These are phyloP conservation scores for Cyberlindnera euphorbiae DNA, from an alignment of 805 yeast species.

Conservation along the genomic window DNA sequence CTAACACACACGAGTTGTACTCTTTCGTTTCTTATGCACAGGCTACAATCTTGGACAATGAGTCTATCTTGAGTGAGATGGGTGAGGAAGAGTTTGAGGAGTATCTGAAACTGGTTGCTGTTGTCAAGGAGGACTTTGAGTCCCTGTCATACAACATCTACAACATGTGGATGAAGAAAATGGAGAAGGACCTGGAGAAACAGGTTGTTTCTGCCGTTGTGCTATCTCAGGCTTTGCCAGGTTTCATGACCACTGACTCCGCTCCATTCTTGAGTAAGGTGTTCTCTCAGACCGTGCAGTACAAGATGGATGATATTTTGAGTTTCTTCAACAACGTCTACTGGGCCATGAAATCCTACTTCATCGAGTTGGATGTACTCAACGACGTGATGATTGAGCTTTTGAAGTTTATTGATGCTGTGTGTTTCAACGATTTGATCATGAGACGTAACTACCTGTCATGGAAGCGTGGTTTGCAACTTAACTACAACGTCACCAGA, in stretches of 20 bases:
- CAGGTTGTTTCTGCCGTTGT: constrained; percentile 95
- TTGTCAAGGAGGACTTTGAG: constrained; percentile 91
- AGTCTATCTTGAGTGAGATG: constrained; percentile 74
- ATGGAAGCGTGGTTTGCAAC: constrained; percentile 97
- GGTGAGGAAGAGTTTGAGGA: constrained; percentile 86
- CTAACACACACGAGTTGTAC: constrained; percentile 91
- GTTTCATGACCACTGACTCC: constrained; percentile 83
- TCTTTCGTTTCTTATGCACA: constrained; percentile 95
- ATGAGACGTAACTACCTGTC: constrained; percentile 92
- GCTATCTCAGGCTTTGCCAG: constrained; percentile 91
- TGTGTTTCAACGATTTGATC: constrained; percentile 90
- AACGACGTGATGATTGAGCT: constrained; percentile 81
- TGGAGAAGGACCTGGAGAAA: constrained; percentile 86
- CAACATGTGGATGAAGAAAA: constrained; percentile 94
- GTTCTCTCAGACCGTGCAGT: constrained; percentile 64
- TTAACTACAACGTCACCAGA: constrained; percentile 93
- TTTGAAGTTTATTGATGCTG: constrained; percentile 82
- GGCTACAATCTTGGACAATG: constrained; percentile 82
- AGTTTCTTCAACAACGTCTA: constrained; percentile 84
- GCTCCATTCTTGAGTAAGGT: constrained; percentile 78
- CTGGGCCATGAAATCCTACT: constrained; percentile 90
- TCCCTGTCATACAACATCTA: constrained; percentile 89
- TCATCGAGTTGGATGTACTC: constrained; percentile 79
- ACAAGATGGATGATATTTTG: constrained; percentile 91
- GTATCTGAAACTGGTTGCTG: constrained; percentile 81